Percentiles rank a stretch among this genome's conserved stretches.
Evolutionary conservation across 495 filamentous ascomycete genomes (phyloP).

Genomic region (Usnea hakonensis): DNA sequence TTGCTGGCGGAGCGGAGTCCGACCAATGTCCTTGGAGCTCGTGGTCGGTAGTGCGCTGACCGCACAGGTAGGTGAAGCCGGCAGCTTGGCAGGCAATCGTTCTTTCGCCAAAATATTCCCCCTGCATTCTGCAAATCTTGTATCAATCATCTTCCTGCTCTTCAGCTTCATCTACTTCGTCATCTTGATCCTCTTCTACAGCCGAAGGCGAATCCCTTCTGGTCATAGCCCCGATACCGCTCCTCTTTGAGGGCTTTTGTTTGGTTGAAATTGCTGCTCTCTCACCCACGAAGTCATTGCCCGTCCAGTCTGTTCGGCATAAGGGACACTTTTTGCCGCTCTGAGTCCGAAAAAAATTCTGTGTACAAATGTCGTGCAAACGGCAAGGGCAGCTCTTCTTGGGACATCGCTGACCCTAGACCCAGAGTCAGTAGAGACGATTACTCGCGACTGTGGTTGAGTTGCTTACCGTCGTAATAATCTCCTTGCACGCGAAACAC

Average conservation of each 20-base stretch:
- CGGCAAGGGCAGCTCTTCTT: constrained; percentile 59
- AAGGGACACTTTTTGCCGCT: constrained; percentile 59
- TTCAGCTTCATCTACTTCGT: constrained; percentile 14
- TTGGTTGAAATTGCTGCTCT: constrained; percentile 47
- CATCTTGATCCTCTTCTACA: constrained; percentile 26
- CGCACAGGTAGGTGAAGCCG: background rate
- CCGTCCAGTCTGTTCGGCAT: constrained; percentile 66
- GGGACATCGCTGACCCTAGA: constrained; percentile 69
- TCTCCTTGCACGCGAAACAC: constrained; percentile 83
- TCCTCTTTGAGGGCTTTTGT: constrained; percentile 24
- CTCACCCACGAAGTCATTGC: constrained; percentile 73
- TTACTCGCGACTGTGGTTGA: constrained; percentile 8
- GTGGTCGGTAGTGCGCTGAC: background rate
- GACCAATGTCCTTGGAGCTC: background rate
- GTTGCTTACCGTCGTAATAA: constrained; percentile 64
- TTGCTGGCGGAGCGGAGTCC: background rate
- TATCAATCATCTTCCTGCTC: constrained; percentile 14
- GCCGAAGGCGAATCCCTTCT: constrained; percentile 22
- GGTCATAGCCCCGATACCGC: constrained; percentile 25
- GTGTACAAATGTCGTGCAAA: constrained; percentile 70
- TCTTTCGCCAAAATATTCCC: background rate
- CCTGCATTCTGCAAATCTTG: background rate
- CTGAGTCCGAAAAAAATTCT: constrained; percentile 62
- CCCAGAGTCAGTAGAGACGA: background rate
- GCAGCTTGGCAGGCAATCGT: background rate